Evolutionary conservation across 2,329 filamentous ascomycete species (phyloP).

Genomic region (Conoideocrella luteorostrata): DNA sequence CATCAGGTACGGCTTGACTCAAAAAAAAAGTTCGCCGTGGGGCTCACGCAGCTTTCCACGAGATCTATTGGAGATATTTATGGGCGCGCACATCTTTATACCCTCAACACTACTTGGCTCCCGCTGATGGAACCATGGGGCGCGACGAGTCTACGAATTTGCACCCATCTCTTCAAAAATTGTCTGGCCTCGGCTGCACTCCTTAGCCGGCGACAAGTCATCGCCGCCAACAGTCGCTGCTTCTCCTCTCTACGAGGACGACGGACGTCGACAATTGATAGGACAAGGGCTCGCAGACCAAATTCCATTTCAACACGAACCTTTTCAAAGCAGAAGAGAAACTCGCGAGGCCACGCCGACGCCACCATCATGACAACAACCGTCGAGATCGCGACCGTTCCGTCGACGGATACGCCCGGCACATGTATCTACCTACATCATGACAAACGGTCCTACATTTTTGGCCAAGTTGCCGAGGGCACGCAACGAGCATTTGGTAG

Average conservation of each 20-base stretch:
- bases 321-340: background rate
- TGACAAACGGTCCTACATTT: constrained; percentile 74
- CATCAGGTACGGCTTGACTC: background rate
- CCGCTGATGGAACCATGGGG: constrained; percentile 9
- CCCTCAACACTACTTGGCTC: background rate
- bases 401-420: constrained; percentile 82
- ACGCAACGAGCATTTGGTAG: constrained; percentile 72
- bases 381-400: constrained; percentile 71
- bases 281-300: background rate
- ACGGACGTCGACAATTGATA: background rate
- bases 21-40: background rate
- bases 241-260: background rate
- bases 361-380: constrained; percentile 58
- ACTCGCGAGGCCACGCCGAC: background rate
- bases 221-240: background rate
- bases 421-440: constrained; percentile 73
- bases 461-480: constrained; percentile 78
- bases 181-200: background rate
- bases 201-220: background rate
- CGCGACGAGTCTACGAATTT: constrained; percentile 2
- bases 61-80: too few species aligned
- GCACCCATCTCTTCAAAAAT: background rate
- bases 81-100: background rate
- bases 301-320: background rate
- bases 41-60: background rate